Conservation (phyloP, 805 yeast species). For the Starmerella apis region DNA sequence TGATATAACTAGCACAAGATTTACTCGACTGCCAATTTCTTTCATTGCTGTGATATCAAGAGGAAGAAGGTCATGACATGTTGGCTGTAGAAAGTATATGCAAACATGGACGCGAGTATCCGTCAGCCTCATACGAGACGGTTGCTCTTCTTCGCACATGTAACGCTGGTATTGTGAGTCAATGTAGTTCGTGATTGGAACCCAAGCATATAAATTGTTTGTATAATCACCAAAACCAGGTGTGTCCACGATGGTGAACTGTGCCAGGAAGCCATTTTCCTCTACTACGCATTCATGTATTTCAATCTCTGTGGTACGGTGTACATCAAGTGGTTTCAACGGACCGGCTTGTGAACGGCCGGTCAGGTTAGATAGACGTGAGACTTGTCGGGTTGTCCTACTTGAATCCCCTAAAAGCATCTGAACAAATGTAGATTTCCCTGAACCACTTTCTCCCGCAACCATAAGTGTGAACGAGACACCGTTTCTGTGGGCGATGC, state of each 20-base stretch:
- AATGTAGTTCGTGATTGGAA: slow-evolving; percentile 73
- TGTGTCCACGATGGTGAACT: slow-evolving; percentile 76
- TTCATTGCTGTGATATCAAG: slow-evolving; percentile 84
- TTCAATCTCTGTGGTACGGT: slow-evolving; percentile 63
- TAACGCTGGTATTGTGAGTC: slow-evolving; percentile 83
- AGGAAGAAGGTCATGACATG: slow-evolving; percentile 77
- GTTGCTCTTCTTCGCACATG: slow-evolving; percentile 93
- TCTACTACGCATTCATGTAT: slow-evolving; percentile 69
- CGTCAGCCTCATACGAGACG: slow-evolving; percentile 42
- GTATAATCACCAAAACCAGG: slow-evolving; percentile 92
- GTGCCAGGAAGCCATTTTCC: slow-evolving; percentile 69
- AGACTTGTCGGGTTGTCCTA: background rate
- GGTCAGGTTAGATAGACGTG: slow-evolving; percentile 21
- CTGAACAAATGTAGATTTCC: slow-evolving; percentile 84
- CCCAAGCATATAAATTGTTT: slow-evolving; percentile 77
- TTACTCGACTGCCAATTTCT: slow-evolving; percentile 65
- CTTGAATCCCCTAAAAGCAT: slow-evolving; percentile 52
- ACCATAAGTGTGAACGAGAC: slow-evolving; percentile 56
- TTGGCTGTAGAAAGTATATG: slow-evolving; percentile 80
- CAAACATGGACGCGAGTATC: slow-evolving; percentile 88
- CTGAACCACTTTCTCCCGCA: slow-evolving; percentile 81
- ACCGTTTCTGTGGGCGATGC: slow-evolving; percentile 39
- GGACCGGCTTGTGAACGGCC: background rate
- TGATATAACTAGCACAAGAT: slow-evolving; percentile 80
- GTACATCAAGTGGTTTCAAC: slow-evolving; percentile 26